These are phyloP conservation scores for Cocos nucifera DNA, from an alignment of 176 grass and related monocot genomes.

Conservation along the genomic window DNA sequence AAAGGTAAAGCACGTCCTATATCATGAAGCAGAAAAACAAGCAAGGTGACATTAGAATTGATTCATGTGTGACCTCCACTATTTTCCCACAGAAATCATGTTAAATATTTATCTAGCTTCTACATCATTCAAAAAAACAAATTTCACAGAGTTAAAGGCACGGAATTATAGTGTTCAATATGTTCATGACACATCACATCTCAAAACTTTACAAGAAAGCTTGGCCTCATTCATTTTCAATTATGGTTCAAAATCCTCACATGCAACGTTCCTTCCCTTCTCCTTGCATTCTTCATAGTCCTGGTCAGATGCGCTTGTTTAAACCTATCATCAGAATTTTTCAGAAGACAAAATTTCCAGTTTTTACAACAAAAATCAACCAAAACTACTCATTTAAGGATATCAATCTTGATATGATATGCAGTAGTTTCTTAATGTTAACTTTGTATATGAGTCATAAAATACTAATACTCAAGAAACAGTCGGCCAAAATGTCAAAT, in stretches of 20 bases:
- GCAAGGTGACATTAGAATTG: not conserved
- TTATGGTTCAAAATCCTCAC: conserved; percentile 22
- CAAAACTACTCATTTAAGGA: not conserved
- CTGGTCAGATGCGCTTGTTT: conserved; percentile 65
- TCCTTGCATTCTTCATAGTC: conserved; percentile 30
- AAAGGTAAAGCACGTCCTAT: conserved; percentile 23
- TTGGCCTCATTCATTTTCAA: not conserved
- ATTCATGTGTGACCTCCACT: too few species aligned
- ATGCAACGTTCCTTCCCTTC: conserved; percentile 17
- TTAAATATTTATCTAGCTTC: too few species aligned
- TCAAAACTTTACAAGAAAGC: too few species aligned
- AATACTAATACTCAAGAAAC: too few species aligned
- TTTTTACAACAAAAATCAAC: not conserved
- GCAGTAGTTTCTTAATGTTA: not conserved
- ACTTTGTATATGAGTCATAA: too few species aligned
- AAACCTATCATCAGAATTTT: conserved; percentile 52
- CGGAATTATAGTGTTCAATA: too few species aligned
- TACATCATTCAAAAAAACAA: too few species aligned
- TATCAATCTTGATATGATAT: not conserved
- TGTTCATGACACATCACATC: too few species aligned
- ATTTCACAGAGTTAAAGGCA: too few species aligned
- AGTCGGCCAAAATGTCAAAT: too few species aligned
- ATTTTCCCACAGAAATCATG: too few species aligned
- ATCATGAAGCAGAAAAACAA: not conserved
- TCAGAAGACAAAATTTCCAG: conserved; percentile 22